Evolutionary conservation across 371 early-diverging fungal genomes (phyloP), one percentile per base, ranked within the genome.

Genomic region (Mucor piriformis): DNA sequence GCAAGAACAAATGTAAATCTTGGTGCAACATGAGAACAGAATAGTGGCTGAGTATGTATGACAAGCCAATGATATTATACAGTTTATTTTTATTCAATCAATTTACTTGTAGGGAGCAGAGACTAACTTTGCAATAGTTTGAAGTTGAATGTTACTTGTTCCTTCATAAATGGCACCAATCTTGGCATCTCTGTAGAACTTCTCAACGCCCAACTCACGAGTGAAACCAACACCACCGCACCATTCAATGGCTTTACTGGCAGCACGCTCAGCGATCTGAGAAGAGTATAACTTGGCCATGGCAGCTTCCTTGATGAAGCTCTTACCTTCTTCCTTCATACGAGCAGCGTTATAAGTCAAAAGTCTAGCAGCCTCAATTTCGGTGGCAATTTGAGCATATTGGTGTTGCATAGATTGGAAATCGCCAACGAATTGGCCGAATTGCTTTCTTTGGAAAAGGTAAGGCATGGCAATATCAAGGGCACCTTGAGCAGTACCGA

Each of bases 361-460:
- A 48, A 96, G 84, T 38, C 97, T 83, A n/a, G 97, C 95, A 29
- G 97, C 98, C 72, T 97, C 98, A 69, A 97, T 95, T 53, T 98
- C 97, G 46, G 85, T 85, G 12, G 96, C 95, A 34, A 61, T 81
- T 80, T 98, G 95, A 49, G 97, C 99, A 70, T 92, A 93, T 79
- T 98, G 98, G 68, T 89, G 88, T 81, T 98, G 97, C 93, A 97
- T 92, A 24, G 92, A 95, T 83, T 98, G 98, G 90, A 96, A 98
- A 60, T 86, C 84, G 63, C 94, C 96, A 56, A 98, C 92, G 20
- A 58, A 61, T 48, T 83, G 63, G 18, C 92, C 91, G 70, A 98
- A 98, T 84, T 96, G 96, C 86, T 95, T 94, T 65, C 99, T 87
- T 80, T 98, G 90, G 83, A 92, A 92, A 70, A 93, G 81, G 75